Evolutionary conservation across 2,329 filamentous ascomycete species (phyloP).

Genomic region (Camillea tinctor): DNA sequence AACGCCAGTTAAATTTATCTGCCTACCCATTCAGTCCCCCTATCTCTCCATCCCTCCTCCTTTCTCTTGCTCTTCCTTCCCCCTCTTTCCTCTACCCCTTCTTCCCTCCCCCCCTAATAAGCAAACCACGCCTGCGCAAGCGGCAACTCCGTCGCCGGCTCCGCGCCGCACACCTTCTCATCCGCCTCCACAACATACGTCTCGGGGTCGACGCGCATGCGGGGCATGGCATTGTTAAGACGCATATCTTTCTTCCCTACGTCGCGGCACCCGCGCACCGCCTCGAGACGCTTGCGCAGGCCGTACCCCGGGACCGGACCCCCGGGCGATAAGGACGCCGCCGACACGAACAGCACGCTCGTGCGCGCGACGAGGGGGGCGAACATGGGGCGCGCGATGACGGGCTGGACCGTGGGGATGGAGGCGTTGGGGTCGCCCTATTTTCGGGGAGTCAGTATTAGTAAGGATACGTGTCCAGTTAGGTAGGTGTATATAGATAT

Average conservation of each 20-base stretch:
- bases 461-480: no score
- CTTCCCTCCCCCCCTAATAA: constrained; percentile 49
- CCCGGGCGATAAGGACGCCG: constrained; percentile 65
- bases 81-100: constrained; percentile 8
- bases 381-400: constrained; percentile 85
- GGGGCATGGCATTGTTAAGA: constrained; percentile 78
- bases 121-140: constrained; percentile 76
- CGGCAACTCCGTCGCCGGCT: constrained; percentile 69
- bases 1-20: no score
- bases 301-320: constrained; percentile 65
- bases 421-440: constrained; percentile 78
- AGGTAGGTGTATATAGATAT: no score
- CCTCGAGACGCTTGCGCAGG: constrained; percentile 75
- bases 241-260: constrained; percentile 88
- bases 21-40: not conserved
- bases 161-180: constrained; percentile 69
- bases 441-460: no score
- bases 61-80: not conserved
- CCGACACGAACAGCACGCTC: constrained; percentile 80
- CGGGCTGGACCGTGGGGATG: constrained; percentile 84
- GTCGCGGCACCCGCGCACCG: constrained; percentile 72
- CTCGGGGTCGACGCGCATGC: constrained; percentile 91
- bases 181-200: constrained; percentile 86
- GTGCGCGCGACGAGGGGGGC: constrained; percentile 68
- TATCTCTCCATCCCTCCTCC: no score